Percentiles rank a stretch among this genome's conserved stretches.
phyloP scores from a whole-genome alignment of 2,329 filamentous ascomycete species.

The Xylaria hypoxylon region DNA sequence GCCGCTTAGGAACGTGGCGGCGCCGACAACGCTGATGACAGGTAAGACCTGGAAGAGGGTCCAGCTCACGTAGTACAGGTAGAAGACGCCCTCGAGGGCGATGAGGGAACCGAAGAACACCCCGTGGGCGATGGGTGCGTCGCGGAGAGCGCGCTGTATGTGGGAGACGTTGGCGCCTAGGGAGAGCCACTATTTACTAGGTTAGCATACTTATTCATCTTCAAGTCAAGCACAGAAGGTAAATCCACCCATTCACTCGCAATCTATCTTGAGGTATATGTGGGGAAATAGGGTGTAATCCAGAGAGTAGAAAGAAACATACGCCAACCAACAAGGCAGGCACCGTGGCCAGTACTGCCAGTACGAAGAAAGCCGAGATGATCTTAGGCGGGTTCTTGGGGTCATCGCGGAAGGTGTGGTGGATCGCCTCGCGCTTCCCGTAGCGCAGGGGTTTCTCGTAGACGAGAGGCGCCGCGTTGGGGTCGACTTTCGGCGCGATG shows the following conservation, averaged over 20 bases:
- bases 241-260: no score
- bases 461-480: constrained; percentile 67
- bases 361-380: constrained; percentile 81
- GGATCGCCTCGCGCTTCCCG: constrained; percentile 84
- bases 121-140: constrained; percentile 82
- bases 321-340: constrained; percentile 79
- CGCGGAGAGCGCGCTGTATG: constrained; percentile 77
- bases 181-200: constrained; percentile 73
- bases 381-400: constrained; percentile 83
- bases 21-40: constrained; percentile 73
- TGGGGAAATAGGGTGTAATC: not conserved
- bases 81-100: constrained; percentile 90
- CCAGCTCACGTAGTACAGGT: constrained; percentile 93
- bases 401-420: constrained; percentile 88
- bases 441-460: constrained; percentile 82
- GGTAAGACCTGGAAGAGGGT: constrained; percentile 91
- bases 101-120: constrained; percentile 90
- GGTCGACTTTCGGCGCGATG: constrained; percentile 73
- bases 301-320: constrained; percentile 52
- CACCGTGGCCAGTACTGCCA: constrained; percentile 77
- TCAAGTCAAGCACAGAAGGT: no score
- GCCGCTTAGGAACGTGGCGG: constrained; percentile 84
- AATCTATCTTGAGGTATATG: not conserved
- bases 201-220: constrained; percentile 18
- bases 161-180: constrained; percentile 88